Percentiles rank a stretch among this genome's conserved stretches.
Conservation (phyloP, 441 rosid genomes). For the Macaranga tanarius region DNA sequence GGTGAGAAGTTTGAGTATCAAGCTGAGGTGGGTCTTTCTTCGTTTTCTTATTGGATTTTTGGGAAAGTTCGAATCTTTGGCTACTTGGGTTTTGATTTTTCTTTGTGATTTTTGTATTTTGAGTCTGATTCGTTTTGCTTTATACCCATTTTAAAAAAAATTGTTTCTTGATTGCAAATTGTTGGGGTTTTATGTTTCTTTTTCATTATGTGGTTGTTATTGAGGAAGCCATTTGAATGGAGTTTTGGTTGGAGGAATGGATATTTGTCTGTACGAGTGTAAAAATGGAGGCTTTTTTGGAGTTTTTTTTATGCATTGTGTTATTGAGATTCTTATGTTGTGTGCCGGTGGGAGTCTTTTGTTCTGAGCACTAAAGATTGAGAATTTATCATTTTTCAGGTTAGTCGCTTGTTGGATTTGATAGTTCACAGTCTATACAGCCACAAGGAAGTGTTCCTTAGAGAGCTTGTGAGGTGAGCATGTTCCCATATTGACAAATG, state of each 20-base stretch:
- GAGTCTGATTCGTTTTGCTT: slow-evolving; percentile 11
- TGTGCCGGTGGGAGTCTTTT: not conserved
- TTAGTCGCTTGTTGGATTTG: slow-evolving; percentile 89
- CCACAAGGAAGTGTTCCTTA: slow-evolving; percentile 92
- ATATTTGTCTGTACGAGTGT: not conserved
- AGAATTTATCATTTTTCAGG: slow-evolving; percentile 51
- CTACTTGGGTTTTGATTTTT: not conserved
- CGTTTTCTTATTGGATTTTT: not conserved
- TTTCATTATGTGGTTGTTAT: not conserved
- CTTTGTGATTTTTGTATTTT: not conserved
- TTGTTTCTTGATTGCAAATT: not conserved
- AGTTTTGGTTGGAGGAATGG: not conserved
- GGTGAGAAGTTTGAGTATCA: slow-evolving; percentile 96
- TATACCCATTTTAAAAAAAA: not conserved
- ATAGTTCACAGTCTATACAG: slow-evolving; percentile 98
- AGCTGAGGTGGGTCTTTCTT: slow-evolving; percentile 77
- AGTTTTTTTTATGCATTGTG: not conserved
- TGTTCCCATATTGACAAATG: not conserved
- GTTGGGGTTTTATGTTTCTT: not conserved
- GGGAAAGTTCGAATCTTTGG: not conserved
- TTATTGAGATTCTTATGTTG: not conserved
- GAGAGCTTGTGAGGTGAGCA: slow-evolving; percentile 93
- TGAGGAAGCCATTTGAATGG: not conserved
- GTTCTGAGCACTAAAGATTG: slow-evolving; percentile 5
- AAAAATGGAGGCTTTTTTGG: not conserved